phyloP scores from a whole-genome alignment of 345 rosid species.

The Luvunga scandens region DNA sequence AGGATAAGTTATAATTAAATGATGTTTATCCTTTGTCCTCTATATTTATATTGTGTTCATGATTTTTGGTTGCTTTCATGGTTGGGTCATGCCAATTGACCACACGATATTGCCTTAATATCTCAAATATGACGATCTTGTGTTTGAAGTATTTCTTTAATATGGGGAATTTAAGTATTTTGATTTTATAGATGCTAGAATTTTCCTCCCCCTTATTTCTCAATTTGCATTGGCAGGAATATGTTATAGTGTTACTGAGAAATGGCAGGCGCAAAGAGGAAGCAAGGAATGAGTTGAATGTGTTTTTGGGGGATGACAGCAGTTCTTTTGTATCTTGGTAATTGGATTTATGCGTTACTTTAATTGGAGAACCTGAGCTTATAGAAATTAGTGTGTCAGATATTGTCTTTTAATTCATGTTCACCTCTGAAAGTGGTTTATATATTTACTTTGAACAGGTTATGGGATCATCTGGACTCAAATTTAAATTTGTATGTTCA shows the following conservation, averaged over 20 bases:
- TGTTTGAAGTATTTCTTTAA: background rate
- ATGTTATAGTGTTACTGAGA: slow-evolving; percentile 80
- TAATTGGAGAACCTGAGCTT: background rate
- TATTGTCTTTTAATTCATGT: slow-evolving; percentile 6
- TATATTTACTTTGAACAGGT: slow-evolving; percentile 46
- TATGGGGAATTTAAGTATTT: background rate
- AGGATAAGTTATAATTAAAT: background rate
- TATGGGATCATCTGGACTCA: slow-evolving; percentile 92
- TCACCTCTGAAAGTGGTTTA: background rate
- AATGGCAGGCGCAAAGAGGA: slow-evolving; percentile 87
- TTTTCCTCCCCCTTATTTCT: background rate
- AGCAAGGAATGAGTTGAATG: slow-evolving; percentile 80
- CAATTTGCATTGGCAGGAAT: slow-evolving; percentile 58
- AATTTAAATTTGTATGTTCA: slow-evolving; percentile 56
- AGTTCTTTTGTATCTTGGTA: slow-evolving; percentile 87
- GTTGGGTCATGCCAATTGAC: background rate
- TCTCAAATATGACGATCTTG: background rate
- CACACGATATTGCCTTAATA: background rate
- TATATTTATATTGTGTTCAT: background rate
- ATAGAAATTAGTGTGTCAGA: background rate
- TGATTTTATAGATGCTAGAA: background rate
- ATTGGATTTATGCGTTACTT: slow-evolving; percentile 7
- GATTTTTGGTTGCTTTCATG: background rate
- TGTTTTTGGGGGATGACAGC: slow-evolving; percentile 93
- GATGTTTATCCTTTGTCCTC: background rate